phyloP scores from a whole-genome alignment of 2,329 filamentous ascomycete genomes.

The Ilyonectria robusta region DNA sequence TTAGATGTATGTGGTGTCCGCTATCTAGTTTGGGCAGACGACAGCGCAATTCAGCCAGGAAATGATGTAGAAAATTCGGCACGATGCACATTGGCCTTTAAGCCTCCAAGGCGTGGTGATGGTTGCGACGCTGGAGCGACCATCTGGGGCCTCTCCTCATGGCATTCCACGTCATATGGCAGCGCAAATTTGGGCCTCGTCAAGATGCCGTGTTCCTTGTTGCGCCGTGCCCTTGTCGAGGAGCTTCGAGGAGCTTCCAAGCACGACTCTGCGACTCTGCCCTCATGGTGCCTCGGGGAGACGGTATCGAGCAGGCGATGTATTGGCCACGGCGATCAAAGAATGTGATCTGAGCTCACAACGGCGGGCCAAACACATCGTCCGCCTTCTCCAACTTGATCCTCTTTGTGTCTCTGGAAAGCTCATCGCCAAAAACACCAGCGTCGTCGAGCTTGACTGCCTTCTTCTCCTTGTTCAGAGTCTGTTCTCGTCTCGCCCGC shows the following conservation, averaged over 20 bases:
- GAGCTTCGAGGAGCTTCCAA: background rate
- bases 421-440: slow-evolving; percentile 61
- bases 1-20: too few relatives aligned
- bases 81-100: too few relatives aligned
- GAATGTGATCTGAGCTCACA: slow-evolving; percentile 44
- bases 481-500: slow-evolving; percentile 72
- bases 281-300: too few relatives aligned
- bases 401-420: slow-evolving; percentile 60
- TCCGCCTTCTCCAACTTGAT: slow-evolving; percentile 59
- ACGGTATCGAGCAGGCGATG: background rate
- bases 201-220: background rate
- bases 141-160: background rate
- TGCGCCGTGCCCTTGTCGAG: background rate
- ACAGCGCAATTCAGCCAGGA: too few relatives aligned
- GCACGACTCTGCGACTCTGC: background rate
- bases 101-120: too few relatives aligned
- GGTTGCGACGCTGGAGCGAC: background rate
- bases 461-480: slow-evolving; percentile 62
- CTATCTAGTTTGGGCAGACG: too few relatives aligned
- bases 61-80: too few relatives aligned
- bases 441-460: slow-evolving; percentile 56
- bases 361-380: slow-evolving; percentile 64
- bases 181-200: background rate
- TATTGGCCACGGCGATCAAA: background rate
- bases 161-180: too few relatives aligned